Conservation (phyloP, 1,284 basidiomycete species). For the Malassezia yamatoensis region DNA sequence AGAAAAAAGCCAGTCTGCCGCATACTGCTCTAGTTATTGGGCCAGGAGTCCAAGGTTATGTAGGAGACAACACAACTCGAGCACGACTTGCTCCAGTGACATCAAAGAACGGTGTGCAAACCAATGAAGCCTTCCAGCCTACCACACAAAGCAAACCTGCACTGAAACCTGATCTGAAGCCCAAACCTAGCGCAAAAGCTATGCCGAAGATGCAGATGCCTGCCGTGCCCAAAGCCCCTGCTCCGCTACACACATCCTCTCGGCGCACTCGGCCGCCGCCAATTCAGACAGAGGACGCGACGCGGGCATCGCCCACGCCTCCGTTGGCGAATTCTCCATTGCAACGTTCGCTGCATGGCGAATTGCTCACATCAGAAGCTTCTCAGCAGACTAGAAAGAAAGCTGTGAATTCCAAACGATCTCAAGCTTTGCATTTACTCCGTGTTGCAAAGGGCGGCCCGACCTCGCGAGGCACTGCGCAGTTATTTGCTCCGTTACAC, state of each 20-base stretch:
- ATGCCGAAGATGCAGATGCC: background rate
- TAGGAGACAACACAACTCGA: background rate
- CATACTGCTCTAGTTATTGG: slow-evolving; percentile 37
- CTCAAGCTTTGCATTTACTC: background rate
- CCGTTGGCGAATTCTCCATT: background rate
- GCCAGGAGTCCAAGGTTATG: slow-evolving; percentile 35
- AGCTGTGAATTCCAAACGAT: background rate
- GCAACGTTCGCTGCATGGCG: background rate
- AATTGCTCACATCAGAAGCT: background rate
- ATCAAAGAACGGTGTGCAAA: background rate
- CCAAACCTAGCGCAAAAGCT: background rate
- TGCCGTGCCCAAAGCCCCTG: background rate
- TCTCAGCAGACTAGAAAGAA: slow-evolving; percentile 1
- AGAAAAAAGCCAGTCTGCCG: slow-evolving; percentile 19
- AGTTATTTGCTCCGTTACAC: slow-evolving; percentile 15
- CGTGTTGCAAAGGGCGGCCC: background rate
- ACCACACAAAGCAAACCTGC: background rate
- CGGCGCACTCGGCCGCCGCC: background rate
- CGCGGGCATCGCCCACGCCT: background rate
- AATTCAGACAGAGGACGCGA: background rate
- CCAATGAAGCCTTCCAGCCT: background rate
- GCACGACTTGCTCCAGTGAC: background rate
- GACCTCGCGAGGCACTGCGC: slow-evolving; percentile 1
- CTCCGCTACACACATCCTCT: background rate
- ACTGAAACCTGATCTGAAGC: background rate